Conservation (phyloP, 2,329 filamentous ascomycete species). For the Pochonia chlamydosporia region DNA sequence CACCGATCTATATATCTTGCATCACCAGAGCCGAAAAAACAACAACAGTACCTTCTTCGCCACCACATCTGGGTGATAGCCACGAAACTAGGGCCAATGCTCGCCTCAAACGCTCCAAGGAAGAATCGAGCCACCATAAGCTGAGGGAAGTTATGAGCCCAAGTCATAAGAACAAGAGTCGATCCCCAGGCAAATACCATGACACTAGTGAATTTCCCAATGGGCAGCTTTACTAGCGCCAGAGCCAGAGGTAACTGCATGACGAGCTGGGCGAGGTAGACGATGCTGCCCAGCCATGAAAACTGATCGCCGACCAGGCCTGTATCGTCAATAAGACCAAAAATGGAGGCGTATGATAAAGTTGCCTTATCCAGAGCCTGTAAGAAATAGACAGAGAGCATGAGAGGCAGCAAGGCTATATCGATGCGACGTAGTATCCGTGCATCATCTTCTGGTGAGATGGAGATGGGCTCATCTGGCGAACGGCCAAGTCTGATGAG, state of each 20-base stretch:
- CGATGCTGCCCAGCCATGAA: conserved; percentile 56
- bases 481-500: conserved; percentile 34
- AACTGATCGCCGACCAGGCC: conserved; percentile 49
- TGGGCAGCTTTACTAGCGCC: conserved; percentile 49
- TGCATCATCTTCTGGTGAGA: conserved; percentile 17
- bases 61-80: conserved; percentile 59
- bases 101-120: conserved; percentile 50
- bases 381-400: conserved; percentile 51
- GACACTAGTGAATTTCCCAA: conserved; percentile 55
- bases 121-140: conserved; percentile 49
- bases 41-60: conserved; percentile 42
- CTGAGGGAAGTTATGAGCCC: conserved; percentile 40
- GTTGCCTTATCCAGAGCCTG: conserved; percentile 59
- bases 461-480: conserved; percentile 24
- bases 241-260: background rate
- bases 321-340: conserved; percentile 55
- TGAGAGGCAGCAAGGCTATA: background rate
- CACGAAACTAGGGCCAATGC: conserved; percentile 43
- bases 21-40: too few species aligned
- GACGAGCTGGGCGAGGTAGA: conserved; percentile 40
- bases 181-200: conserved; percentile 51
- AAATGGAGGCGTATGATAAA: conserved; percentile 56
- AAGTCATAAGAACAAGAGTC: conserved; percentile 45
- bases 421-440: background rate
- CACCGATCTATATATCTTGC: too few species aligned